Conservation (phyloP, 306 rosid species). For the Styphnolobium japonicum region DNA sequence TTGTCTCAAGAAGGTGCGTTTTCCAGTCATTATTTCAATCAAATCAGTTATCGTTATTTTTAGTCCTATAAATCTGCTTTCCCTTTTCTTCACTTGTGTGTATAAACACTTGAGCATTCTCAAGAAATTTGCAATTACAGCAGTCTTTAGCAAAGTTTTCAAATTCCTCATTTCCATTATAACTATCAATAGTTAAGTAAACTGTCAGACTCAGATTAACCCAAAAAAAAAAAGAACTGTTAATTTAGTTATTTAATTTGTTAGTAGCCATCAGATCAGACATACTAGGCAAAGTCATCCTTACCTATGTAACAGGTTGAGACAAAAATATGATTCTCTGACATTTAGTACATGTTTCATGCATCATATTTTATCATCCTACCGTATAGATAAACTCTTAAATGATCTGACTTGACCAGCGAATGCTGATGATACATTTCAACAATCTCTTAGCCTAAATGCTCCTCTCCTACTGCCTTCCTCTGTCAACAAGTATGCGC, state of each 20-base stretch:
- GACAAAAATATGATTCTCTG: background rate
- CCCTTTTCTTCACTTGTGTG: background rate
- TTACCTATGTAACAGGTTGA: background rate
- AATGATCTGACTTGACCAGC: background rate
- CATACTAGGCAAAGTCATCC: background rate
- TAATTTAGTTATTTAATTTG: background rate
- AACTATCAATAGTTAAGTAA: background rate
- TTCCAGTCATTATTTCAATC: background rate
- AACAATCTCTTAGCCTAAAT: background rate
- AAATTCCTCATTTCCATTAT: background rate
- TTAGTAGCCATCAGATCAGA: background rate
- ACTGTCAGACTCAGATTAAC: background rate
- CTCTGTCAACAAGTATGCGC: background rate
- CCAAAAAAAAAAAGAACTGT: background rate
- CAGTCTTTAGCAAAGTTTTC: background rate
- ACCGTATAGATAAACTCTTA: background rate
- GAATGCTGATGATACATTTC: background rate
- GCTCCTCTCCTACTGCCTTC: background rate
- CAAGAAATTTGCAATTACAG: background rate
- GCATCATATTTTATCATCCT: background rate
- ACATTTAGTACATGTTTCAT: background rate
- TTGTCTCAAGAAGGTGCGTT: slow-evolving; percentile 76
- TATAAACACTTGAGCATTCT: background rate
- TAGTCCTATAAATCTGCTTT: background rate
- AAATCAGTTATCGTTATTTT: background rate